A percentile compares a stretch with the other conserved stretches of the same genome.
These are phyloP conservation scores for Botrytis fabae DNA, from an alignment of 2,329 filamentous ascomycete genomes.

Conservation along the genomic window DNA sequence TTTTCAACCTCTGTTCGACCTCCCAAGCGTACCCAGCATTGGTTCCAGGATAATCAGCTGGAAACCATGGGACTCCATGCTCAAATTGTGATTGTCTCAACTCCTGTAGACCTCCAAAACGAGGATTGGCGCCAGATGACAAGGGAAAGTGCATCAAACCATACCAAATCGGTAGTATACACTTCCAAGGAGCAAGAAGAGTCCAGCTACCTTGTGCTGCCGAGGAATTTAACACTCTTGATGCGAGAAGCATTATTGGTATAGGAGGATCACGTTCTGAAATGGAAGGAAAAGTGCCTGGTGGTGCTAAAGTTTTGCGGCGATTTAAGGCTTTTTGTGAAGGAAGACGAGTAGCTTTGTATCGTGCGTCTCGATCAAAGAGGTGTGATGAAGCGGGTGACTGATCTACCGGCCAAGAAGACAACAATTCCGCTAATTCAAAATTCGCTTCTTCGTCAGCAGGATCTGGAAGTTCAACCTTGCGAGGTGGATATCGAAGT, in stretches of 20 bases:
- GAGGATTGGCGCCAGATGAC: constrained; percentile 74
- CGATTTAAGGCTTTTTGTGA: constrained; percentile 81
- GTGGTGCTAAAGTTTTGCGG: constrained; percentile 62
- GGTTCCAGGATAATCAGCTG: constrained; percentile 79
- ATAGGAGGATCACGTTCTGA: constrained; percentile 69
- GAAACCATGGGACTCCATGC: constrained; percentile 76
- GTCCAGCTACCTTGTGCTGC: constrained; percentile 74
- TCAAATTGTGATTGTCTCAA: constrained; percentile 81
- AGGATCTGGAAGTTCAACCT: constrained; percentile 45
- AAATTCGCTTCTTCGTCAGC: constrained; percentile 43
- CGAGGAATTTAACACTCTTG: constrained; percentile 49
- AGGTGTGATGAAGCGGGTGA: constrained; percentile 52
- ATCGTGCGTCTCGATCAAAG: constrained; percentile 67
- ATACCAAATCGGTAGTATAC: constrained; percentile 82
- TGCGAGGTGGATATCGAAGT: constrained; percentile 71
- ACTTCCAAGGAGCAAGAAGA: constrained; percentile 86
- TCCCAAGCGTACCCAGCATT: constrained; percentile 80
- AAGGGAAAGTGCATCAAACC: constrained; percentile 79
- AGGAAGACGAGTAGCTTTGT: constrained; percentile 64
- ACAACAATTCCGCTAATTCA: constrained; percentile 59
- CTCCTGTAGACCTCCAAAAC: constrained; percentile 81
- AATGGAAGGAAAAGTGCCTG: constrained; percentile 62
- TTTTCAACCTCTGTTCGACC: constrained; percentile 58
- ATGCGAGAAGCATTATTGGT: constrained; percentile 70
- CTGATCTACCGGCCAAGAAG: constrained; percentile 66